phyloP scores from a whole-genome alignment of 306 rosid genomes.

The Phaseolus lunatus region DNA sequence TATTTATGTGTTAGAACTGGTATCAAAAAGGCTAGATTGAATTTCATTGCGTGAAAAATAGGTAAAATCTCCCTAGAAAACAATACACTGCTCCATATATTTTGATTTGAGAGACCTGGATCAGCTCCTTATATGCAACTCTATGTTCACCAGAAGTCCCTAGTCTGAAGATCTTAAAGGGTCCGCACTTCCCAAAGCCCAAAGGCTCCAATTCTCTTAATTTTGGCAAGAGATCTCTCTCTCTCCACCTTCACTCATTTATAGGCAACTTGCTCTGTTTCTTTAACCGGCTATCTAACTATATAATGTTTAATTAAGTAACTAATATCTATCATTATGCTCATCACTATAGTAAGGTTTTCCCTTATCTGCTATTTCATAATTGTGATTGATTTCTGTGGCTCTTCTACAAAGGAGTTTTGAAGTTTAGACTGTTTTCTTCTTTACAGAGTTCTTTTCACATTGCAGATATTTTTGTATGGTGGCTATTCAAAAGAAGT shows the following conservation, averaged over 20 bases:
- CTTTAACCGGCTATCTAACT: not conserved
- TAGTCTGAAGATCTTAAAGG: not conserved
- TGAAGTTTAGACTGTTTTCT: conserved; percentile 27
- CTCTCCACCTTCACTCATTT: not conserved
- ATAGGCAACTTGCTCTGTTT: not conserved
- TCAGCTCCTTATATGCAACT: not conserved
- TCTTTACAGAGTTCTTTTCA: conserved; percentile 38
- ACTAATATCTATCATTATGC: conserved; percentile 19
- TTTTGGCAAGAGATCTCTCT: not conserved
- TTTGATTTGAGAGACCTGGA: not conserved
- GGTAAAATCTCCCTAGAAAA: not conserved
- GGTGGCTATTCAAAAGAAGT: conserved; percentile 99
- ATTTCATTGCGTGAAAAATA: not conserved
- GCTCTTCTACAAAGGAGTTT: conserved; percentile 29
- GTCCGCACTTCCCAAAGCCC: not conserved
- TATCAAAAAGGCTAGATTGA: not conserved
- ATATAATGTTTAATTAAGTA: not conserved
- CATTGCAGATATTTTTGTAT: conserved; percentile 84
- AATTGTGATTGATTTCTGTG: conserved; percentile 29
- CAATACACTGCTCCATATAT: not conserved
- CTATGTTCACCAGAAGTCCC: not conserved
- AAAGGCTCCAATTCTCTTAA: conserved; percentile 1
- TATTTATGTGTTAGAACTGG: not conserved
- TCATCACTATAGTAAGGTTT: conserved; percentile 14
- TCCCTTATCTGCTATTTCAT: conserved; percentile 4